Evolutionary conservation across 441 rosid species (phyloP).

Genomic region (Euphorbia celastroides): DNA sequence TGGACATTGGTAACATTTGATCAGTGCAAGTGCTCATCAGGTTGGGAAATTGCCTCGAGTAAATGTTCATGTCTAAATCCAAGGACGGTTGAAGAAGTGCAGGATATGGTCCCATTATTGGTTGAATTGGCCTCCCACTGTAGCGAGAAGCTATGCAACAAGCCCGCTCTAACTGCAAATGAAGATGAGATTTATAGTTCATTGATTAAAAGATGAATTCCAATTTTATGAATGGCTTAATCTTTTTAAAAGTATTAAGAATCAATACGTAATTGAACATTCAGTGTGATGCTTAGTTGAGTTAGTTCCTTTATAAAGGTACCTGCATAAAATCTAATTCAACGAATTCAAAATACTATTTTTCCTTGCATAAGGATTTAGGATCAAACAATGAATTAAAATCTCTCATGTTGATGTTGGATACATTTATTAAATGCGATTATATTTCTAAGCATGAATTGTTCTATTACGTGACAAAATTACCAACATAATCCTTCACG

Average conservation of each 20-base stretch:
- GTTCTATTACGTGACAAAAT: background rate
- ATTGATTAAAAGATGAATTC: background rate
- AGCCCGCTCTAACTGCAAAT: slow-evolving; percentile 61
- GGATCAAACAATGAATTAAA: background rate
- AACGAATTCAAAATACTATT: too few species aligned
- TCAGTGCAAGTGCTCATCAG: slow-evolving; percentile 29
- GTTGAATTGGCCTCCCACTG: slow-evolving; percentile 41
- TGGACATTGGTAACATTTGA: slow-evolving; percentile 36
- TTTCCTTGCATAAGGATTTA: background rate
- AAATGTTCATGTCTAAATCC: slow-evolving; percentile 73
- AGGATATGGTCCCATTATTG: slow-evolving; percentile 33
- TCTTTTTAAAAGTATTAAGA: too few species aligned
- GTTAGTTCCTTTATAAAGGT: too few species aligned
- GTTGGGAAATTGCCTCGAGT: slow-evolving; percentile 47
- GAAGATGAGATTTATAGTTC: background rate
- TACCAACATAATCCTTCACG: background rate
- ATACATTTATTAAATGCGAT: background rate
- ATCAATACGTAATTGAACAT: too few species aligned
- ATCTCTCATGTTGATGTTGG: background rate
- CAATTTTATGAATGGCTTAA: too few species aligned
- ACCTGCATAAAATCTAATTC: too few species aligned
- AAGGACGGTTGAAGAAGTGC: slow-evolving; percentile 43
- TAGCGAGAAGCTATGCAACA: slow-evolving; percentile 55
- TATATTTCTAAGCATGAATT: background rate
- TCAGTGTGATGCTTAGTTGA: too few species aligned